Percentiles rank a stretch among this genome's conserved stretches.
Evolutionary conservation across 148 eudicot genomes (phyloP).

Genomic region (Vaccinium myrtillus): DNA sequence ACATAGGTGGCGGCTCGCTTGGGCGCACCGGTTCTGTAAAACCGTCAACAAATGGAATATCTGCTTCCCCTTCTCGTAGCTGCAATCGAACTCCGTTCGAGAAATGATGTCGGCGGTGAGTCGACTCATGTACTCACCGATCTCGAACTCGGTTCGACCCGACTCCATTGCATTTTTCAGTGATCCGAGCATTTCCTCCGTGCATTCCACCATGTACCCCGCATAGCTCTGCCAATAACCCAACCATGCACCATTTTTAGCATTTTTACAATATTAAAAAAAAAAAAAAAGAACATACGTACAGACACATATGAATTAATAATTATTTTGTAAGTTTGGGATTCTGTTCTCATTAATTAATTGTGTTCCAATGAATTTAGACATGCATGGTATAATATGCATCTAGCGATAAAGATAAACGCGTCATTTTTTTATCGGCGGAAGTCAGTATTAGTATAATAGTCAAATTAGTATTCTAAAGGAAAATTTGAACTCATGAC

Average conservation of each 20-base stretch:
- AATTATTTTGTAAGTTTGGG: background rate
- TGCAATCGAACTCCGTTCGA: constrained; percentile 71
- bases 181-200: constrained; percentile 54
- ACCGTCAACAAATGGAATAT: constrained; percentile 59
- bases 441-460: too few relatives aligned
- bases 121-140: constrained; percentile 66
- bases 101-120: constrained; percentile 88
- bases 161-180: constrained; percentile 28
- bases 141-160: constrained; percentile 66
- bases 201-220: constrained; percentile 80
- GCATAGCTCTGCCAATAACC: constrained; percentile 57
- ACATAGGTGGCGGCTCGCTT: constrained; percentile 77
- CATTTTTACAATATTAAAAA: background rate
- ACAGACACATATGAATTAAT: background rate
- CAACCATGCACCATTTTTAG: background rate
- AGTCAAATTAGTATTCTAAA: too few relatives aligned
- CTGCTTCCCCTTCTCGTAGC: constrained; percentile 78
- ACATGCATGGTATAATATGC: too few relatives aligned
- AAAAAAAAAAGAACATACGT: background rate
- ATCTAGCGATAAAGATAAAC: too few relatives aligned
- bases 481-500: too few relatives aligned
- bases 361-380: background rate
- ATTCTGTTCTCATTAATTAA: background rate
- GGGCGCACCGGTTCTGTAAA: constrained; percentile 74
- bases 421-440: too few relatives aligned